Evolutionary conservation across 1,284 basidiomycete species (phyloP), one percentile per base, ranked within the genome.

Genomic region (Apiotrichum gamsii): DNA sequence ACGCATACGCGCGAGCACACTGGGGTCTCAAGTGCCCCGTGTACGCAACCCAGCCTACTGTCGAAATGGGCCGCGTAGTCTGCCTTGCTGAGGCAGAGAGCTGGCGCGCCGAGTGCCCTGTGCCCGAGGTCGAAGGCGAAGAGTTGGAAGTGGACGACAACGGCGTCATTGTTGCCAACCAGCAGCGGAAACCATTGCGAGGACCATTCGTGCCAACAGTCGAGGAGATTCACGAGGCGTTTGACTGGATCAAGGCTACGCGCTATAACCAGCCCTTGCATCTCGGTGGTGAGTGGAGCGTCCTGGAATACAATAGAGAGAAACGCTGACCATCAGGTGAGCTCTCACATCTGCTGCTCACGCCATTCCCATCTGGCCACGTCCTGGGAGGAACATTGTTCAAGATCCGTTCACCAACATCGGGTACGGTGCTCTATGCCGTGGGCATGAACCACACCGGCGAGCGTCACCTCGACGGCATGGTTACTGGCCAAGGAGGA

Each of bases 381-480:
- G 89, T 90, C 0, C 81, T 99, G 16, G 95, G 95, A 58, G 95
- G 94, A 40, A 91, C 93, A 3, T 87, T 99, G 56, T 98, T 93
- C 93, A 97, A 97, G 70, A 86, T 99, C 51, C 84, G 95, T 31
- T 96, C 91, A 1, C 93, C 95, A 2, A 91, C 90, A 0, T 88
- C 90, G 8, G 94, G 93, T 8, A 97, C 95, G 3, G 84, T 98
- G 16, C 77, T 98, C 24, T 95, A 98, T 67, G 94, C 93, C 11
- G 88, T 97, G 16, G 84, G 94, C 59, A 81, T 97, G 76, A 98
- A 98, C 68, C 95, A 99, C 69, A 93, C 91, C 78, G 82, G 84
- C 49, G 95, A 99, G 70, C 82, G 93, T 29, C 95, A 97, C 74
- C 76, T 99, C 23, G 93, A 98, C 57, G 91, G 91, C 31, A 95